Percentiles rank a stretch among this genome's conserved stretches.
These are phyloP conservation scores for Plasmodium vivax DNA, from an alignment of 169 alveolate genomes.

Conservation along the genomic window DNA sequence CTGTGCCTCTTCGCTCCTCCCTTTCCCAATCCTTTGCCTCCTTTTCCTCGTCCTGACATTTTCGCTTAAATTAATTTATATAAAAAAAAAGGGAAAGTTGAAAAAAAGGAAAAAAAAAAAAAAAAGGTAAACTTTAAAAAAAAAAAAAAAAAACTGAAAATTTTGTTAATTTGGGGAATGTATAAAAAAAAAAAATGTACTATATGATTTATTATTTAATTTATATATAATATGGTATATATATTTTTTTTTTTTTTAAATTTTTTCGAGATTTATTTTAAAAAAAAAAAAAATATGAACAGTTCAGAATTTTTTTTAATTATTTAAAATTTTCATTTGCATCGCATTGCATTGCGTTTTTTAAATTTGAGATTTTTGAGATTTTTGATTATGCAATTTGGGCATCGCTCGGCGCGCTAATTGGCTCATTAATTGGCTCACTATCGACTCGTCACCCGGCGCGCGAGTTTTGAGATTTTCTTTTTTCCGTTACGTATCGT, in stretches of 20 bases:
- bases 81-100: constrained; percentile 18
- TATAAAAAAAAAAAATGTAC: not conserved
- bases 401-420: not conserved
- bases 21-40: constrained; percentile 99
- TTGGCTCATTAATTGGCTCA: not conserved
- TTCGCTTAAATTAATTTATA: constrained; percentile 77
- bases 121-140: too few species aligned
- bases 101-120: constrained; percentile 5
- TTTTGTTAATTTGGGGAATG: not conserved
- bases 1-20: constrained; percentile 99
- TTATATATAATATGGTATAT: constrained; percentile 5
- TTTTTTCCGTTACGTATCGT: not conserved
- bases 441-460: not conserved
- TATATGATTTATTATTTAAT: not conserved
- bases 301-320: constrained; percentile 25
- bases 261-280: constrained; percentile 22
- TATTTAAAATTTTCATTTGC: not conserved
- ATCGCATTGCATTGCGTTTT: not conserved
- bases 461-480: not conserved
- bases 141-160: constrained; percentile 4
- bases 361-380: constrained; percentile 14
- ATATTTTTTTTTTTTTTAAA: constrained; percentile 47
- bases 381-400: not conserved
- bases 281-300: constrained; percentile 10
- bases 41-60: constrained; percentile 98